Evolutionary conservation across 2,329 filamentous ascomycete genomes (phyloP).

Genomic region (Parastagonospora nodorum): DNA sequence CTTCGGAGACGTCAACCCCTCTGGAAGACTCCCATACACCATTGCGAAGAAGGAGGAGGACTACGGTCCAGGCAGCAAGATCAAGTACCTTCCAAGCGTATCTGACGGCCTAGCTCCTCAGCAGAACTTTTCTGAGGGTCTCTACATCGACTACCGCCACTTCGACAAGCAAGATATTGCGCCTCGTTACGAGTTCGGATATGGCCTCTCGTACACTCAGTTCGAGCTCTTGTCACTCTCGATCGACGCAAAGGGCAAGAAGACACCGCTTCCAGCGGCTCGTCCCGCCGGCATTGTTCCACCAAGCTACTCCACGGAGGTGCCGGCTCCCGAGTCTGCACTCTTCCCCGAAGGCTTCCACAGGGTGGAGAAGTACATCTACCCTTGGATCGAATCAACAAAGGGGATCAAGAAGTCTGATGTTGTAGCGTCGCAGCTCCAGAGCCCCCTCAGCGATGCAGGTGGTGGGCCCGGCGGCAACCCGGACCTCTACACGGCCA

Average conservation of each 20-base stretch:
- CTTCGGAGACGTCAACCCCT: constrained; percentile 77
- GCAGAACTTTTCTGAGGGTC: constrained; percentile 79
- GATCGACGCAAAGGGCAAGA: constrained; percentile 50
- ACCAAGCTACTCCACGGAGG: constrained; percentile 55
- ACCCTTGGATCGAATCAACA: constrained; percentile 67
- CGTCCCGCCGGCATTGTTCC: constrained; percentile 44
- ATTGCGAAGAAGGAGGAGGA: constrained; percentile 76
- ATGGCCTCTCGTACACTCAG: constrained; percentile 79
- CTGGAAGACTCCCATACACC: constrained; percentile 86
- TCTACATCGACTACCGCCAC: constrained; percentile 89
- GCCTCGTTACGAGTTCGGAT: constrained; percentile 86
- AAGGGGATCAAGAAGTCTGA: constrained; percentile 53
- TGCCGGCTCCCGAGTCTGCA: constrained; percentile 62
- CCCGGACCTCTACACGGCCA: constrained; percentile 65
- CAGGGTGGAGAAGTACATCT: constrained; percentile 72
- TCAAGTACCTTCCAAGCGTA: constrained; percentile 70
- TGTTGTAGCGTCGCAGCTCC: constrained; percentile 62
- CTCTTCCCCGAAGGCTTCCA: constrained; percentile 66
- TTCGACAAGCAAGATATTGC: constrained; percentile 77
- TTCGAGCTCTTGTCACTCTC: constrained; percentile 67
- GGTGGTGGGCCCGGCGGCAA: constrained; percentile 73
- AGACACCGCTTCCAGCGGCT: constrained; percentile 44
- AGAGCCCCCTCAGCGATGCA: constrained; percentile 60
- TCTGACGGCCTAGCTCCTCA: constrained; percentile 68
- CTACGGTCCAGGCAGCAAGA: constrained; percentile 73